Base-by-base conservation (phyloP, 257 asterid genomes). In the Solanum bulbocastanum region DNA sequence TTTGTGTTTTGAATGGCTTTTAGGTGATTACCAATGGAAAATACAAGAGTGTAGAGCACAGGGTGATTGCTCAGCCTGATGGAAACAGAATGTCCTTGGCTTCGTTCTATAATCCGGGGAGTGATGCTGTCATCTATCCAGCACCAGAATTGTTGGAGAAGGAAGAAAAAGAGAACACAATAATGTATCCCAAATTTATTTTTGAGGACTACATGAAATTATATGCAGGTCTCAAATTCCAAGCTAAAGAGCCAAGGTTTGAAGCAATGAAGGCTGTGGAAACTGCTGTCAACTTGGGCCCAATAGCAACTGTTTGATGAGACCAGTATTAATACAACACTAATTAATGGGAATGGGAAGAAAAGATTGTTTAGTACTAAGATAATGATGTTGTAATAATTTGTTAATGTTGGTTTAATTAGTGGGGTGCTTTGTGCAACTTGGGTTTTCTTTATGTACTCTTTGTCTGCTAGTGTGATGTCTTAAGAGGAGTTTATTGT, bases 151-250 rank as follows among this genome's bases (percentile, higher is more conserved):
- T 94, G 89, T 86, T 93, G 15, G 96, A 92, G 90, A 93, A 91
- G 65, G 93, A 90, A 75, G 90, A 89, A 14, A 86, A 89, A 65
- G 86, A 88, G 74, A 84, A 89, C 49, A 90, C 88, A 22, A 87
- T 88, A 8, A 78, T 86, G 40, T 94, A 95, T 83, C 96, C 96
- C 1, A 95, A 94, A 66, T 94, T 95, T 36, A 93, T 95, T 86
- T 95, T 95, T 66, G 95, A 92, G 49, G 98, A 95, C 91, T 95
- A 95, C 89, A 94, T 95, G 96, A 95, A 94, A 87, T 94, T 91
- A 73, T 95, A 95, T 86, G 90, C 92, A 33, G 94, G 92, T 4
- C 92, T 95, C 39, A 95, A 95, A 89, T 94, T 94, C 92, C 94
- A 95, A 84, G 96, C 94, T 6, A 95, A 95, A 86, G 98, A 93